Evolutionary conservation across 352 stramenopile genomes (phyloP), one percentile per base, ranked within the genome.

Genomic region (Pythium dissimile): DNA sequence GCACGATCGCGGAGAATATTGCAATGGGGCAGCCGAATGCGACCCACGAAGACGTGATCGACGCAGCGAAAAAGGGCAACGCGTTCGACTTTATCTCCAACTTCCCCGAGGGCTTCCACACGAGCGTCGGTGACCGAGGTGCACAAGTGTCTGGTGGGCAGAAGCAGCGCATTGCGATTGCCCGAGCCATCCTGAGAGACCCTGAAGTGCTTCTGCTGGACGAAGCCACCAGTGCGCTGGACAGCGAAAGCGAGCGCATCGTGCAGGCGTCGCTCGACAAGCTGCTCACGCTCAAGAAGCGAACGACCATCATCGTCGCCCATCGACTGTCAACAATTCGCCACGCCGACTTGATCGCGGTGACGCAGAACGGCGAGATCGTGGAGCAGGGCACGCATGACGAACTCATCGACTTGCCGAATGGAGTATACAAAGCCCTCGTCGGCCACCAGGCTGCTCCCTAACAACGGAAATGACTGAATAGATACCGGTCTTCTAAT

Each of bases 261-360:
- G 31, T 37, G 31, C 31, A 37, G 31, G 31, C 31, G 13, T 37
- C 31, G 31, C 31, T 37, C 8, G 31, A 37, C 31, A 37, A 37
- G 66, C 48, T 68, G 20, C 23, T 68, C 10, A 28, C 43, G 23
- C 48, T 65, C 23, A 68, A 68, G 41, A 45, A 51, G 15, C 71
- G 71, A 8, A 97, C 89, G 9, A 93, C 78, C 23, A 77, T 96
- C 44, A 81, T 95, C 32, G 70, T 98, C 59, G 89, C 92, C 7
- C 92, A 98, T 59, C 72, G 94, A 8, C 66, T 97, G 37, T 88
- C 76, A 15, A 97, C 86, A 15, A 87, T 97, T 41, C 69, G 70
- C 15, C 85, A 96, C 50, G 82, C 81, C 38, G 89, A 98, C 71
- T 68, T 88, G 37, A 98, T 98, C 50, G 78, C 88, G 30, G 89